Percentiles rank a stretch among this genome's conserved stretches.
Conservation (phyloP, 441 rosid genomes). For the Capsella rubella region DNA sequence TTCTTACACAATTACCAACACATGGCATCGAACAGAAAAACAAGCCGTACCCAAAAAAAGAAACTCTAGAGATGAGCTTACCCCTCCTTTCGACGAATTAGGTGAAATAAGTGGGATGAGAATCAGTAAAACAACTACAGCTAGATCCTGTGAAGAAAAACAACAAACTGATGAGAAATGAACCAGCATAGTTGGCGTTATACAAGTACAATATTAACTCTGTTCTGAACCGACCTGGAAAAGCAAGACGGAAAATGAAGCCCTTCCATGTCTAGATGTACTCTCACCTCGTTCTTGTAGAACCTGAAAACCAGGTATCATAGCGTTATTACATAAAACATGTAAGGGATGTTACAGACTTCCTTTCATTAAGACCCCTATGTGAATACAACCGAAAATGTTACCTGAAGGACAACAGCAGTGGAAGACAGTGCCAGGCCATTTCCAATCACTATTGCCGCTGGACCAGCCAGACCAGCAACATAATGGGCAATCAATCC, state of each 20-base stretch:
- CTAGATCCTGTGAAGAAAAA: constrained; percentile 78
- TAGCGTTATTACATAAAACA: constrained; percentile 15
- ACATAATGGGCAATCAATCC: constrained; percentile 84
- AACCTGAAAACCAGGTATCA: constrained; percentile 61
- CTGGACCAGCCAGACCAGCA: constrained; percentile 89
- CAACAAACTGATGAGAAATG: constrained; percentile 27
- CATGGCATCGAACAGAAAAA: constrained; percentile 14
- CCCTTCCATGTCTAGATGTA: constrained; percentile 99
- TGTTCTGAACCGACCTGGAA: constrained; percentile 73
- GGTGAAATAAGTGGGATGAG: constrained; percentile 99
- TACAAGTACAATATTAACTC: constrained; percentile 13
- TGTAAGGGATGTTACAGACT: constrained; percentile 1
- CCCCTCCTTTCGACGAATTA: constrained; percentile 99
- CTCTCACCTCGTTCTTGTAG: constrained; percentile 99
- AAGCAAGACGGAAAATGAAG: constrained; percentile 95
- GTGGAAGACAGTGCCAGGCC: constrained; percentile 98
- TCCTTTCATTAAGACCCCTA: constrained; percentile 7
- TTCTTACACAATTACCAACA: constrained; percentile 16
- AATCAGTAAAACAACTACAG: constrained; percentile 96
- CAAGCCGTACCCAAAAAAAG: constrained; percentile 26
- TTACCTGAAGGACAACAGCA: constrained; percentile 97
- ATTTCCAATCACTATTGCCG: constrained; percentile 96
- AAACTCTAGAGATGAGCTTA: constrained; percentile 48
- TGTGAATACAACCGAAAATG: constrained; percentile 26
- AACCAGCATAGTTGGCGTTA: constrained; percentile 32